Base-by-base conservation (phyloP, 306 rosid species). In the Prunus dulcis region DNA sequence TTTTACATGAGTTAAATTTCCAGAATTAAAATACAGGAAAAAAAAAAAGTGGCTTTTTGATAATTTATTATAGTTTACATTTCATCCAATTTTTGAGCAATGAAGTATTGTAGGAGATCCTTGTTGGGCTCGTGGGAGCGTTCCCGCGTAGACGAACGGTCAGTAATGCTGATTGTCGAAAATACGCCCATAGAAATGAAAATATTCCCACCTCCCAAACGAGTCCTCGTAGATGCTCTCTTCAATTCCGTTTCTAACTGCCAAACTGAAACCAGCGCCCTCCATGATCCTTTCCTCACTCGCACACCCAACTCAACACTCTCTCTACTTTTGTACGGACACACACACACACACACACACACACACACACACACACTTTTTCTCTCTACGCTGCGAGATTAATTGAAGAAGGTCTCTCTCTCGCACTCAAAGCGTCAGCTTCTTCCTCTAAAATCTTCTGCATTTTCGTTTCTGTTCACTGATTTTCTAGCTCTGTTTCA, bases 191-290 rank as follows among this genome's bases (percentile, higher is more conserved):
- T 1, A 1, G 6, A 47, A 69, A 69, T 9, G 19, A 17, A 27
- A 22, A 69, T 69, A 69, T 25, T 50, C 5, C 60, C 9, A 14
- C 3, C 45, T 18, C 73, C 13, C 38, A 23, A 1, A 67, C 34
- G 72, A 22, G 12, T 3, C 34, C 19, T 13, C n/a, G 11, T 22
- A 47, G 73, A 15, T 28, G 22, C 12, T 51, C 19, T 9, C 58
- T 25, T 25, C 57, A 47, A 47, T 68, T 68, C 72, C 58, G 14
- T 27, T 69, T 50, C 17, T 69, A 69, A 69, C 73, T 10, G 57
- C 57, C 72, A 68, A 68, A 68, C 15, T 14, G 15, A 15, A 55
- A n/a, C 23, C 60, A 68, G 32, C 9, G 43, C 50, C 17, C 50
- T 22, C 28, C 17, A 10, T 27, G 25, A 41, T 25, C 45, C 56